These are phyloP conservation scores for Paecilomyces dactylethromorphus DNA, from an alignment of 2,329 filamentous ascomycete genomes.

Conservation along the genomic window DNA sequence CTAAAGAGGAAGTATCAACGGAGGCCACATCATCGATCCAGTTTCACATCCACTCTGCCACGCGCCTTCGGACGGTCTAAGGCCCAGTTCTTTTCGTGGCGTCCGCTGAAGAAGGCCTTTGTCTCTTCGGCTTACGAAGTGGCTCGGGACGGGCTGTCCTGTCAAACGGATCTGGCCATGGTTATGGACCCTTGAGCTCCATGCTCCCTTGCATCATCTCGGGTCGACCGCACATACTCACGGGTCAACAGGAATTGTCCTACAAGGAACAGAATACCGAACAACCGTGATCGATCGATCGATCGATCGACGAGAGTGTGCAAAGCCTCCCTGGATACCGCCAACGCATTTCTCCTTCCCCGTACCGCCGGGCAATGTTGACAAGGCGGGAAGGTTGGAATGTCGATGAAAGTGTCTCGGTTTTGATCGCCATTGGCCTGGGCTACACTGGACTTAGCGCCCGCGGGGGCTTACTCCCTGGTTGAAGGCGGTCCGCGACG, in stretches of 20 bases:
- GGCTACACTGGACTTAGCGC: background rate
- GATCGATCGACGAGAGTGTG: no score
- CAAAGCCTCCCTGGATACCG: background rate
- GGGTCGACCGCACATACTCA: background rate
- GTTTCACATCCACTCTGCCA: background rate
- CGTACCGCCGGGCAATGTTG: background rate
- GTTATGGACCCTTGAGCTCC: background rate
- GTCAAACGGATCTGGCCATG: background rate
- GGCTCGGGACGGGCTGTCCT: background rate
- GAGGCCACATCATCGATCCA: background rate
- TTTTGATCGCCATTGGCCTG: background rate
- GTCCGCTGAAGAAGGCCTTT: background rate
- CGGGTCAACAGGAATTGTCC: background rate
- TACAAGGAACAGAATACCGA: no score
- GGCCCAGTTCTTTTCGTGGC: background rate
- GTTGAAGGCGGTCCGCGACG: background rate
- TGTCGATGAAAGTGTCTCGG: background rate
- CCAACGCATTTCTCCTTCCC: background rate
- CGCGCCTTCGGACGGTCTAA: background rate
- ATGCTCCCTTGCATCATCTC: background rate
- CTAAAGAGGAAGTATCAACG: background rate
- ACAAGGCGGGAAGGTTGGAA: background rate
- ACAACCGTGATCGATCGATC: background rate
- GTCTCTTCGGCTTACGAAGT: background rate
- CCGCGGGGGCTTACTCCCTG: background rate